Evolutionary conservation across 768 basidiomycete species (phyloP), one percentile per base, ranked within the genome.

Genomic region (Collybia mongolica): DNA sequence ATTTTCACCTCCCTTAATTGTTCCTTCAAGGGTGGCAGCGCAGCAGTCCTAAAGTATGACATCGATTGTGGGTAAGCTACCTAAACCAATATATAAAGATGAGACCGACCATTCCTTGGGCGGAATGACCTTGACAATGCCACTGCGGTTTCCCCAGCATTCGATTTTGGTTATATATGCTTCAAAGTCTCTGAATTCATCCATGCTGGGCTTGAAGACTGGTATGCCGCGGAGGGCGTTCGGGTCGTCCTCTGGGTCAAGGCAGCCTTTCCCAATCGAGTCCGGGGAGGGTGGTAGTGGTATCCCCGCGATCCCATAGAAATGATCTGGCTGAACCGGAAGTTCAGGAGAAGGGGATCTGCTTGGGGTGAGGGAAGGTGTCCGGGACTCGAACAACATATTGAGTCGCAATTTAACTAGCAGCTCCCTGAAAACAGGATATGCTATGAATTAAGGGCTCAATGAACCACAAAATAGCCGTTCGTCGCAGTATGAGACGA

Each of bases 41-140:
- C 67, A 45, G 83, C 80, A 22, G 78, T 79, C 94, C 93, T 79
- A 46, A 51, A 43, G 44, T 43, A 51, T 38, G 49, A 20, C 24
- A 45, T 37, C 49, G 23, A 23, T 84, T 63, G 35, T 24, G 29
- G 18, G 36, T 44, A 35, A 39, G 58, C 52, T 54, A 64, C 29
- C 58, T 55, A 29, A 29, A 55, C 47, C 37, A 46, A 39, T 59
- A 62, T 42, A 59, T 22, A 46, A 56, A 29, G 36, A 54, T 39
- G 46, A 60, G 36, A 69, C 88, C 63, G 50, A 92, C 95, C 95
- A 98, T 75, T 96, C 90, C 60, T 83, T 82, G 4, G 96, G 96
- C 24, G 96, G 96, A 52, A 99, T 88, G 54, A 99, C 83, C 70
- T 99, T 99, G 53, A 95, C 88, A 55, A 98, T 96, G 19, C 97